Conservation (phyloP, 768 basidiomycete species). For the Suillus americanus region DNA sequence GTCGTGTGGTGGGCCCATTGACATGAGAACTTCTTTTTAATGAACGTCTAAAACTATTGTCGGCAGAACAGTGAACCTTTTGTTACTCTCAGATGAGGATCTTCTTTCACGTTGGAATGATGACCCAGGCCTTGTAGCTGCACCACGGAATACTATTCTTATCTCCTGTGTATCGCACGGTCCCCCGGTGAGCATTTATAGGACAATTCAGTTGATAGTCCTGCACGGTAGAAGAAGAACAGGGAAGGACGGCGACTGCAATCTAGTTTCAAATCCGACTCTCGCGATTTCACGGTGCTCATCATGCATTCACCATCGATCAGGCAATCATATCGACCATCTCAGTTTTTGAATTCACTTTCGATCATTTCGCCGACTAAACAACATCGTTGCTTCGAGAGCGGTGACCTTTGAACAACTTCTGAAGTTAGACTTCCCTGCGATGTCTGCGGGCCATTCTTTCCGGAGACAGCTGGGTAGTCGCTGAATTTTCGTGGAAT, state of each 20-base stretch:
- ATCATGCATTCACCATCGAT: not conserved
- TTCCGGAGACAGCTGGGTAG: not conserved
- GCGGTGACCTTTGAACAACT: not conserved
- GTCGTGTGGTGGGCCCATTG: not conserved
- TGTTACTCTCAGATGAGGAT: not conserved
- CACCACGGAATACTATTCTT: not conserved
- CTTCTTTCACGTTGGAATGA: not conserved
- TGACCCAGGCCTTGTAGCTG: not conserved
- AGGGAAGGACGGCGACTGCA: not conserved
- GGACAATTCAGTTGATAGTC: not conserved
- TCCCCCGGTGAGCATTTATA: not conserved
- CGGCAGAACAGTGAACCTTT: not conserved
- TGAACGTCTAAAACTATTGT: not conserved
- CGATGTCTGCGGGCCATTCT: not conserved
- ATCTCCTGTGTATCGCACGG: not conserved
- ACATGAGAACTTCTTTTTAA: not conserved
- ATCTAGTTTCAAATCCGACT: not conserved
- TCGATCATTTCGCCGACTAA: not conserved
- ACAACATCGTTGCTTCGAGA: not conserved
- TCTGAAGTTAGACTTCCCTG: not conserved
- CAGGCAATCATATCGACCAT: not conserved
- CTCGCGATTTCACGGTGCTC: not conserved
- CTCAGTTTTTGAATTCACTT: not conserved
- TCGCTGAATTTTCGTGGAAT: constrained; percentile 4
- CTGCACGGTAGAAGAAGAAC: not conserved